Evolutionary conservation across 148 eudicot species (phyloP), one percentile per base, ranked within the genome.

Genomic region (Chenopodium berlandieri): DNA sequence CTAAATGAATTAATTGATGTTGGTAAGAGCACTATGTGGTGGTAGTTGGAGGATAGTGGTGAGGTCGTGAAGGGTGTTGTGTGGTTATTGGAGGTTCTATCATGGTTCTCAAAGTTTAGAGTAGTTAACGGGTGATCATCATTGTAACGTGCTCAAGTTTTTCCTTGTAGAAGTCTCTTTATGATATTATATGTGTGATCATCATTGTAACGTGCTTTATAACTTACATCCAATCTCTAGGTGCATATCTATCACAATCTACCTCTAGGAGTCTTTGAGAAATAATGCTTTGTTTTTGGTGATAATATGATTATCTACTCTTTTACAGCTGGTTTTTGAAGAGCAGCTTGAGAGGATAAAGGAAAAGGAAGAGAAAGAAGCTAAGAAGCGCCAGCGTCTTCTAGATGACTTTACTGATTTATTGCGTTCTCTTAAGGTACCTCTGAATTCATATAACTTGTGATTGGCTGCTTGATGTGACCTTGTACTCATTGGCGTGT

Each of bases 361-460:
- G 88, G 99, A 96, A 82, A 94, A 96, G 84, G 98, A 96, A 84
- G 98, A 96, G 86, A 94, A 94, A 86, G 99, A 96, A 85, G 92
- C 91, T 70, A 96, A 91, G 87, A 96, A 90, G 85, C 94, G 94
- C 76, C 93, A 92, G 85, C 95, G 97, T 74, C 86, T 94, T 75
- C 87, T 88, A 52, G 91, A 94, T 77, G 97, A 96, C 76, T 94
- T 96, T 82, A 82, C 87, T 85, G 98, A 94, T 81, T 86, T 89
- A 74, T 86, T 96, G 83, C 88, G 82, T 73, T 82, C 88, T 70
- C 73, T 90, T 13, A 94, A 96, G 95, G 99, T 94, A 85, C 30
- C 22, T 34, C 6, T 4, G 19, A 37, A 20, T 71, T 31, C 4
- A 13, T 71, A 34, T 71, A 32, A 23, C 13, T 71, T 78, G 32